A percentile compares a stretch with the other conserved stretches of the same genome.
phyloP scores from a whole-genome alignment of 108 stramenopile genomes.

The Parmales sp. region DNA sequence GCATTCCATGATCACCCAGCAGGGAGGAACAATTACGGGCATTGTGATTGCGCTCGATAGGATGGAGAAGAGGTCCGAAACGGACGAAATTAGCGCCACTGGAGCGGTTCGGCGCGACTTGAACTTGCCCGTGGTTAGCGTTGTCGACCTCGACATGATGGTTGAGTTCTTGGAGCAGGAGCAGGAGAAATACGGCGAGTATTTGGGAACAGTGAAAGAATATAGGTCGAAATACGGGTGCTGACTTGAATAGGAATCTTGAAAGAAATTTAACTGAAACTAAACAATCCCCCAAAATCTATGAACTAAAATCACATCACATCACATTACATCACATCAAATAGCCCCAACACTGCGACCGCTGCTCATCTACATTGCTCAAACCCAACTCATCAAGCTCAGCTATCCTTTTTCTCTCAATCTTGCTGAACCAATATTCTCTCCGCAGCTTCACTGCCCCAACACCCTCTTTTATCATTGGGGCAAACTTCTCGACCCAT shows the following conservation, averaged over 20 bases:
- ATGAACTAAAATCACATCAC: too few species aligned
- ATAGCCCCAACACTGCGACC: background rate
- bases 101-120: constrained; percentile 79
- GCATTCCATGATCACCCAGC: constrained; percentile 55
- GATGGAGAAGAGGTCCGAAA: constrained; percentile 74
- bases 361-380: background rate
- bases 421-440: background rate
- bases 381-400: background rate
- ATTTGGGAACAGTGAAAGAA: constrained; percentile 42
- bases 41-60: constrained; percentile 91
- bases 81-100: constrained; percentile 70
- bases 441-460: background rate
- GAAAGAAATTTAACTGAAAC: too few species aligned
- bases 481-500: too few species aligned
- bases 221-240: constrained; percentile 68
- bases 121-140: constrained; percentile 71
- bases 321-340: too few species aligned
- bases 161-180: constrained; percentile 53
- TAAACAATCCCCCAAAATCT: too few species aligned
- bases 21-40: constrained; percentile 67
- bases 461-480: too few species aligned
- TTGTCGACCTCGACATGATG: constrained; percentile 74
- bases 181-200: constrained; percentile 45
- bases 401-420: background rate
- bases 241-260: too few species aligned